These are phyloP conservation scores for Mycena venus DNA, from an alignment of 768 basidiomycete genomes.

Conservation along the genomic window DNA sequence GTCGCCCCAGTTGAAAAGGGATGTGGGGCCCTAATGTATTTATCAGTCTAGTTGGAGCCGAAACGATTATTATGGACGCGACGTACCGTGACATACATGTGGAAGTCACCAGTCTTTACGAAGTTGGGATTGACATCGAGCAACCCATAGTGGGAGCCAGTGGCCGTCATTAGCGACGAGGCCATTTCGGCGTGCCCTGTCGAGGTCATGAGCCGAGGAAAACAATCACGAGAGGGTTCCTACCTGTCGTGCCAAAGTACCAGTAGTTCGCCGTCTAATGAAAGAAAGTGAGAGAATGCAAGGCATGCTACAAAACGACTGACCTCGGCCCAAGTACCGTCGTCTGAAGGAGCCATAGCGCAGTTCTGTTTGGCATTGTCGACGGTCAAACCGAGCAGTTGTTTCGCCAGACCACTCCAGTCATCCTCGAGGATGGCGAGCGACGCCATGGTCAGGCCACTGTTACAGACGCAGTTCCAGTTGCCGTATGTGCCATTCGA, in stretches of 20 bases:
- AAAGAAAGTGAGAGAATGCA: neutral
- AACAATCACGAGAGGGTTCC: neutral
- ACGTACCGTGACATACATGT: constrained; percentile 74
- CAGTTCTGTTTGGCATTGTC: constrained; percentile 86
- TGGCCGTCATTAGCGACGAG: constrained; percentile 85
- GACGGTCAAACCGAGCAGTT: constrained; percentile 77
- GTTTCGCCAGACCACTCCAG: constrained; percentile 76
- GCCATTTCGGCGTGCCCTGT: constrained; percentile 93
- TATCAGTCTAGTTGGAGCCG: neutral
- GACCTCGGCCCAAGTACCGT: constrained; percentile 91
- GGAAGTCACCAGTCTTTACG: constrained; percentile 82
- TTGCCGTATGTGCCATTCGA: constrained; percentile 81
- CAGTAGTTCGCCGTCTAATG: constrained; percentile 90
- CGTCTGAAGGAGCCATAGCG: constrained; percentile 68
- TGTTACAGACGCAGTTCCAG: constrained; percentile 99
- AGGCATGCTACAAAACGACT: neutral
- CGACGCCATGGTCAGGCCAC: constrained; percentile 88
- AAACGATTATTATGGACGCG: neutral
- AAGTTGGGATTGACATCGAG: constrained; percentile 79
- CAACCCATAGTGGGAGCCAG: constrained; percentile 85
- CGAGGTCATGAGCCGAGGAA: constrained; percentile 82
- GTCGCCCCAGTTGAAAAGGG: constrained; percentile 86
- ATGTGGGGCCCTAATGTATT: constrained; percentile 80
- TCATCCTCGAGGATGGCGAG: constrained; percentile 93
- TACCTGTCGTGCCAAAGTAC: constrained; percentile 86